Evolutionary conservation across 768 basidiomycete genomes (phyloP).

Genomic region (Leccinum olivaceopallidum): DNA sequence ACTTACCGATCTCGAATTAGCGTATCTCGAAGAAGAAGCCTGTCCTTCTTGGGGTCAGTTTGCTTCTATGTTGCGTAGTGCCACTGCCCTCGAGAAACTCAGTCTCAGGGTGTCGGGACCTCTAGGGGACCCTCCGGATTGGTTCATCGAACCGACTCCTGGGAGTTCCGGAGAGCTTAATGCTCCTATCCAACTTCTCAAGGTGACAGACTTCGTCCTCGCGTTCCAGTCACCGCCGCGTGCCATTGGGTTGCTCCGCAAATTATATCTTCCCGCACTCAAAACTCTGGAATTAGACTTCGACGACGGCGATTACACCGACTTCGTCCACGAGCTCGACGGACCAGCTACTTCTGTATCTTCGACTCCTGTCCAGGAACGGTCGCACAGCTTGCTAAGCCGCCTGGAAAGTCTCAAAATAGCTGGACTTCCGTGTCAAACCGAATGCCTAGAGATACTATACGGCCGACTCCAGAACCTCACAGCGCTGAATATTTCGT

Average conservation of each 20-base stretch:
- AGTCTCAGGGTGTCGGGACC: constrained; percentile 62
- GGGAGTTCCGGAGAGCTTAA: constrained; percentile 28
- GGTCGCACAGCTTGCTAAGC: constrained; percentile 38
- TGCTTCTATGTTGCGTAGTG: constrained; percentile 47
- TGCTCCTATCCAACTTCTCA: constrained; percentile 29
- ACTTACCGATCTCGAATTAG: constrained; percentile 55
- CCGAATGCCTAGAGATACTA: constrained; percentile 36
- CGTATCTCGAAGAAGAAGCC: constrained; percentile 62
- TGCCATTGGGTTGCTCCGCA: constrained; percentile 22
- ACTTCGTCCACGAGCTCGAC: constrained; percentile 45
- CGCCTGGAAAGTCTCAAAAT: constrained; percentile 56
- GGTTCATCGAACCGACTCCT: constrained; percentile 27
- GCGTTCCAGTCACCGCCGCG: constrained; percentile 55
- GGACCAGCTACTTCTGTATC: constrained; percentile 24
- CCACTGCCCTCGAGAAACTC: constrained; percentile 55
- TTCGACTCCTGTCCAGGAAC: constrained; percentile 37
- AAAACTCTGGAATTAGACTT: constrained; percentile 50
- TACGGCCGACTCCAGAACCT: constrained; percentile 51
- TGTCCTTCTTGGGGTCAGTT: constrained; percentile 61
- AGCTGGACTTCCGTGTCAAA: constrained; percentile 46
- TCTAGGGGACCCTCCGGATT: constrained; percentile 38
- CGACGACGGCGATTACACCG: constrained; percentile 52
- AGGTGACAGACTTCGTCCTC: constrained; percentile 39
- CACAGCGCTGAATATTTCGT: constrained; percentile 42
- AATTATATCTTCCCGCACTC: constrained; percentile 38